Percentiles rank a stretch among this genome's conserved stretches.
Evolutionary conservation across 2,329 filamentous ascomycete genomes (phyloP).

Genomic region (Colletotrichum kahawae): DNA sequence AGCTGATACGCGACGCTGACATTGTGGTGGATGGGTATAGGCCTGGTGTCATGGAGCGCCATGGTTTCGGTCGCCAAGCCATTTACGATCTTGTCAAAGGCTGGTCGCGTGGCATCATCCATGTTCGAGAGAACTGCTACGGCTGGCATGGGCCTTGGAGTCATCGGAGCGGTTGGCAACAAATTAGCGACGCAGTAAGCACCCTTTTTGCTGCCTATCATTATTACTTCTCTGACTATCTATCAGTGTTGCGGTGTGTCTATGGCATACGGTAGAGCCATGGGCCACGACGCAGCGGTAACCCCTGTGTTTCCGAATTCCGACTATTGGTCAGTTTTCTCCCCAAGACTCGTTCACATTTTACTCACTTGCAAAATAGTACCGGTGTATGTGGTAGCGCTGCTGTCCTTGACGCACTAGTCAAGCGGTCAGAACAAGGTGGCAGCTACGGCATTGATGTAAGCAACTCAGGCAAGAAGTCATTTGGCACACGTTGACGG

Average conservation of each 20-base stretch:
- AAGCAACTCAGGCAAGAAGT: conserved; percentile 10
- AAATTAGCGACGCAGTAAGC: conserved; percentile 50
- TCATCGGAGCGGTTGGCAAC: conserved; percentile 55
- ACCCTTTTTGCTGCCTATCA: too few relatives aligned
- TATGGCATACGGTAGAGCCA: conserved; percentile 48
- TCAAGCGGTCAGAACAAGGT: conserved; percentile 40
- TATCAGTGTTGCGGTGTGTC: conserved; percentile 45
- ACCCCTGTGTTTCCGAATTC: conserved; percentile 35
- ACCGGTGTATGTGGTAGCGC: conserved; percentile 46
- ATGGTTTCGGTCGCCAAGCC: conserved; percentile 45
- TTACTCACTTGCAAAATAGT: conserved; percentile 20
- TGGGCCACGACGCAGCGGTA: conserved; percentile 32
- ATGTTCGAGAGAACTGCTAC: conserved; percentile 58
- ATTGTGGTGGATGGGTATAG: conserved; percentile 56
- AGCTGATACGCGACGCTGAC: conserved; percentile 51
- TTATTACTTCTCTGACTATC: not conserved
- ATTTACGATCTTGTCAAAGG: conserved; percentile 40
- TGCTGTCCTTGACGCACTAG: conserved; percentile 44
- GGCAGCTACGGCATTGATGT: not conserved
- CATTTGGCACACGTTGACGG: not conserved
- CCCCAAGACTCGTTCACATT: not conserved
- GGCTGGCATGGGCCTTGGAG: conserved; percentile 54
- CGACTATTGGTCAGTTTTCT: conserved; percentile 28
- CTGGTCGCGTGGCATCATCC: conserved; percentile 38
- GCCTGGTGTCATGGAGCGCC: conserved; percentile 49